phyloP scores from a whole-genome alignment of 225 moss, liverwort and hornwort species.

The Straminergon stramineum region DNA sequence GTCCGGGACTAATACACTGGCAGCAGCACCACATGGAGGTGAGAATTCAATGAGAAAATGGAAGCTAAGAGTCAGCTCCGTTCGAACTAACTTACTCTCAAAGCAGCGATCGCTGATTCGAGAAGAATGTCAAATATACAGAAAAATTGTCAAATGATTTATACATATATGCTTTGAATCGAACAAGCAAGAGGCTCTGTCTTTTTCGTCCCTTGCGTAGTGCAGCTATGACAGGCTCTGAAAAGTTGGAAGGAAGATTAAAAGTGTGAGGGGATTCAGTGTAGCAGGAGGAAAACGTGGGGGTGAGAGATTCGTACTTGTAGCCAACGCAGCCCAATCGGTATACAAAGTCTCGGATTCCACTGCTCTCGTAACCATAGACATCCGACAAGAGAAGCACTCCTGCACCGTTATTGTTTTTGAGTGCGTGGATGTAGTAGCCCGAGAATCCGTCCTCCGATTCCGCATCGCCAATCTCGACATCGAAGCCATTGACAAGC shows the following conservation, averaged over 20 bases:
- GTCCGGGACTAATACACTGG: conserved; percentile 73
- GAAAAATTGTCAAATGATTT: background rate
- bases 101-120: background rate
- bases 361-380: conserved; percentile 55
- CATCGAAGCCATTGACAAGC: conserved; percentile 78
- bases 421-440: conserved; percentile 76
- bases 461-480: conserved; percentile 49
- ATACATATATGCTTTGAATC: background rate
- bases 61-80: background rate
- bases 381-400: conserved; percentile 65
- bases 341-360: conserved; percentile 71
- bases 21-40: background rate
- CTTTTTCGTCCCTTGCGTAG: background rate
- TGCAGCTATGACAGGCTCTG: background rate
- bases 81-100: background rate
- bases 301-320: conserved; percentile 49
- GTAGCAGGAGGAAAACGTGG: background rate
- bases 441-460: conserved; percentile 35
- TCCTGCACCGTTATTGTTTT: conserved; percentile 84
- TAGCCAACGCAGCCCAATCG: conserved; percentile 90
- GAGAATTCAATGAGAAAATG: background rate
- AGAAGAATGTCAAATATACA: background rate
- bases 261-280: background rate
- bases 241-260: background rate
- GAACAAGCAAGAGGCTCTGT: background rate